Evolutionary conservation across 1,284 basidiomycete species (phyloP).

Genomic region (Apiotrichum sp.): DNA sequence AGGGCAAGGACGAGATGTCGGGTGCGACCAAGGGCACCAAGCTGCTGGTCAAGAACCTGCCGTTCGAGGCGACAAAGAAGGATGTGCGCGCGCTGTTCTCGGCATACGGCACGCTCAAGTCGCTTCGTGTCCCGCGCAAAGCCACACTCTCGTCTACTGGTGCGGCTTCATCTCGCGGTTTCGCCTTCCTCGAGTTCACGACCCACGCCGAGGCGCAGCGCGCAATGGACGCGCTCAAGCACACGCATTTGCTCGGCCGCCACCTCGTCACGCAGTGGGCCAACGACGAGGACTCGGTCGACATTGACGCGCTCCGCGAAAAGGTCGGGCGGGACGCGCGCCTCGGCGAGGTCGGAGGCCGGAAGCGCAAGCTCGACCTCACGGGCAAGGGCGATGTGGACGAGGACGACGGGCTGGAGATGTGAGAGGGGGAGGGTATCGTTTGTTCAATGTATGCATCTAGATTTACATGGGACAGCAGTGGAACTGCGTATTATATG

Average conservation of each 20-base stretch:
- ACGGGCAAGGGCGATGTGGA: constrained; percentile 19
- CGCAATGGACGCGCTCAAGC: constrained; percentile 73
- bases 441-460: constrained; percentile 3
- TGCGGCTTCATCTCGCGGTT: constrained; percentile 59
- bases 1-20: constrained; percentile 13
- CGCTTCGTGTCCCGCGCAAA: constrained; percentile 79
- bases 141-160: constrained; percentile 64
- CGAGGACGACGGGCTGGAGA: constrained; percentile 34
- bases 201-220: constrained; percentile 79
- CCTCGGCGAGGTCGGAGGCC: constrained; percentile 23
- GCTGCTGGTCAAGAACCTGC: constrained; percentile 94
- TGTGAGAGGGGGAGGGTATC: neutral
- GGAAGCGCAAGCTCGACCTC: constrained; percentile 43
- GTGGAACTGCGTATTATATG: too few species aligned
- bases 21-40: constrained; percentile 63
- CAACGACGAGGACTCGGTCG: constrained; percentile 56
- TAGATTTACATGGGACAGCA: neutral
- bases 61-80: constrained; percentile 91
- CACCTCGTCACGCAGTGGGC: constrained; percentile 95
- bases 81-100: constrained; percentile 84
- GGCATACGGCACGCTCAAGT: constrained; percentile 84
- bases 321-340: constrained; percentile 54
- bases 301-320: constrained; percentile 66
- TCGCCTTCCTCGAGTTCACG: constrained; percentile 91
- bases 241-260: constrained; percentile 91